Conservation (phyloP, 2,329 filamentous ascomycete genomes). For the Dothiorella sarmentorum region DNA sequence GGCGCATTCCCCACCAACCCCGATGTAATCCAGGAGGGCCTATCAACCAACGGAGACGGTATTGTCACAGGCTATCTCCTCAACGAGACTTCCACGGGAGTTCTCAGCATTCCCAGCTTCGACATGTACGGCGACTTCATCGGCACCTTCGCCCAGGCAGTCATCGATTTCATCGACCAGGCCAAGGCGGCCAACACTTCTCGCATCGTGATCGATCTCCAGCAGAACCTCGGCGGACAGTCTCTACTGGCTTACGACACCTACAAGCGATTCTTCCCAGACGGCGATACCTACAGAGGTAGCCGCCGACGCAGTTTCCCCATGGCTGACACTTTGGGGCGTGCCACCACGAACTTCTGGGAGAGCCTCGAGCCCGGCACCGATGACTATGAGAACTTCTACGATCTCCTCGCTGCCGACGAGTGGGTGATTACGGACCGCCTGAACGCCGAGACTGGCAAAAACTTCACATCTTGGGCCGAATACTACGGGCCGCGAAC, state of each 20-base stretch:
- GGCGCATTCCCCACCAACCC: slow-evolving; percentile 28
- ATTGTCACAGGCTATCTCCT: slow-evolving; percentile 44
- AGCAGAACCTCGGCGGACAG: slow-evolving; percentile 27
- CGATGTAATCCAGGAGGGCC: slow-evolving; percentile 23
- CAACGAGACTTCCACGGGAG: slow-evolving; percentile 35
- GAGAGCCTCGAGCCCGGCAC: background rate
- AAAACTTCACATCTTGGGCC: slow-evolving; percentile 41
- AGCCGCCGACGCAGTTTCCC: slow-evolving; percentile 24
- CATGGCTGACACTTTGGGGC: slow-evolving; percentile 24
- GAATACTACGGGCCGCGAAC: slow-evolving; percentile 42
- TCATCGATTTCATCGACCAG: slow-evolving; percentile 42
- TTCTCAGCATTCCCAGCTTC: slow-evolving; percentile 45
- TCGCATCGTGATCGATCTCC: slow-evolving; percentile 59
- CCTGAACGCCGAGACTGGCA: slow-evolving; percentile 26
- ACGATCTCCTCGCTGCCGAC: slow-evolving; percentile 21
- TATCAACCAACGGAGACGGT: slow-evolving; percentile 22
- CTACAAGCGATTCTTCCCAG: slow-evolving; percentile 26
- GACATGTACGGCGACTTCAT: slow-evolving; percentile 21
- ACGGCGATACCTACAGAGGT: slow-evolving; percentile 29
- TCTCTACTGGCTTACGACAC: slow-evolving; percentile 24
- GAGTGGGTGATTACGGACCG: slow-evolving; percentile 22
- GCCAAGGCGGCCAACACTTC: slow-evolving; percentile 47
- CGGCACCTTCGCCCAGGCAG: slow-evolving; percentile 31
- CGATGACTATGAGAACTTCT: slow-evolving; percentile 21
- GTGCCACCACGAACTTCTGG: background rate